Evolutionary conservation across 352 stramenopile genomes (phyloP).

Genomic region (Pythium dissimile): DNA sequence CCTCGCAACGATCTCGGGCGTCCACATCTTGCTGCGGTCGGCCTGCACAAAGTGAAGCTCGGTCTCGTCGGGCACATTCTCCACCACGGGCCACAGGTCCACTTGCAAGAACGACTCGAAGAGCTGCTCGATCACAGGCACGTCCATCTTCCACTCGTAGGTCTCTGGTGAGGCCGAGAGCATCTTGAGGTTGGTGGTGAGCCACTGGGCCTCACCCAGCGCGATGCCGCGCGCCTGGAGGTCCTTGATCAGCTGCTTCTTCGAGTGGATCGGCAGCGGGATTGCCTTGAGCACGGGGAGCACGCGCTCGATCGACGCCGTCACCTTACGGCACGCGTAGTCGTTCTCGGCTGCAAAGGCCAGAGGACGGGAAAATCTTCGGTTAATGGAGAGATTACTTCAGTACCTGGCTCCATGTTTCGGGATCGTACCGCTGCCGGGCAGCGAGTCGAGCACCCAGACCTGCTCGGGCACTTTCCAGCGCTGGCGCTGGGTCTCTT

Average conservation of each 20-base stretch:
- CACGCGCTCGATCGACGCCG: constrained; percentile 70
- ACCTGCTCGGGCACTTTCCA: constrained; percentile 45
- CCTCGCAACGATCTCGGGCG: constrained; percentile 31
- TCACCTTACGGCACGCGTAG: constrained; percentile 57
- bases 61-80: constrained; percentile 30
- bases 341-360: constrained; percentile 50
- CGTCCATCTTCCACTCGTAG: constrained; percentile 83
- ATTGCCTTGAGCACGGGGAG: constrained; percentile 69
- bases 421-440: constrained; percentile 43
- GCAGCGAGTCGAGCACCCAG: constrained; percentile 72
- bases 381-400: not conserved
- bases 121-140: constrained; percentile 68
- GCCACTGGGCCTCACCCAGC: constrained; percentile 71
- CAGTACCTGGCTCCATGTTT: not conserved
- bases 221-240: constrained; percentile 56
- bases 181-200: constrained; percentile 74
- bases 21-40: constrained; percentile 79
- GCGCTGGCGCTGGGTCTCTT: constrained; percentile 41
- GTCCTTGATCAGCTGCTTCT: constrained; percentile 58
- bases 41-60: constrained; percentile 78
- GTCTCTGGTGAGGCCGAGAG: constrained; percentile 43
- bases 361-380: not conserved
- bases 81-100: constrained; percentile 69
- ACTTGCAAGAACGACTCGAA: constrained; percentile 61
- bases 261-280: constrained; percentile 66